phyloP scores from a whole-genome alignment of 228 moss, liverwort and hornwort species.

The Sphagnum fallax region DNA sequence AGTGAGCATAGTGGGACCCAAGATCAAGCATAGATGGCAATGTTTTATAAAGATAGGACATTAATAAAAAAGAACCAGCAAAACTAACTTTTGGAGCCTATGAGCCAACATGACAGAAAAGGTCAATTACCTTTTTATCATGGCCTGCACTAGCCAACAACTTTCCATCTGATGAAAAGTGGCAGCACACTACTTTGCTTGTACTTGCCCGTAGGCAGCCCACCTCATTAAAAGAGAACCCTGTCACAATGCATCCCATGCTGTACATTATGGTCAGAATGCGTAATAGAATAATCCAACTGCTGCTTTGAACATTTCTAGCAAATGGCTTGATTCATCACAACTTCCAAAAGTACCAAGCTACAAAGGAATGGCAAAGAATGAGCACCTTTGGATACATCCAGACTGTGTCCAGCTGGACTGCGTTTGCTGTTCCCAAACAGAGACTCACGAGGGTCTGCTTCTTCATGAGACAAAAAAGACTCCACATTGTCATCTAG shows the following conservation, averaged over 20 bases:
- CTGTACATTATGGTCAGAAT: not conserved
- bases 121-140: slow-evolving; percentile 69
- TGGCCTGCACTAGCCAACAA: slow-evolving; percentile 97
- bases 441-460: slow-evolving; percentile 89
- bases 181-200: slow-evolving; percentile 97
- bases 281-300: too few species aligned
- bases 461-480: slow-evolving; percentile 94
- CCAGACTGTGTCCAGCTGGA: slow-evolving; percentile 98
- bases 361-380: too few species aligned
- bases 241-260: slow-evolving; percentile 27
- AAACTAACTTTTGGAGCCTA: too few species aligned
- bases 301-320: too few species aligned
- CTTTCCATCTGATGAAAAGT: slow-evolving; percentile 97
- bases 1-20: too few species aligned
- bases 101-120: not conserved
- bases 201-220: slow-evolving; percentile 95
- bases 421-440: slow-evolving; percentile 95
- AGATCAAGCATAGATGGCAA: too few species aligned
- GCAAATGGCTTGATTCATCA: too few species aligned
- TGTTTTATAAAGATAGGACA: too few species aligned
- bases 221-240: slow-evolving; percentile 95
- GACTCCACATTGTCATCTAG: slow-evolving; percentile 97
- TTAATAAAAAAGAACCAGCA: too few species aligned
- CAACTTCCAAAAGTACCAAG: too few species aligned
- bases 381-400: slow-evolving; percentile 82